These are phyloP conservation scores for Podospora fimiseda DNA, from an alignment of 495 filamentous ascomycete genomes.

Conservation along the genomic window DNA sequence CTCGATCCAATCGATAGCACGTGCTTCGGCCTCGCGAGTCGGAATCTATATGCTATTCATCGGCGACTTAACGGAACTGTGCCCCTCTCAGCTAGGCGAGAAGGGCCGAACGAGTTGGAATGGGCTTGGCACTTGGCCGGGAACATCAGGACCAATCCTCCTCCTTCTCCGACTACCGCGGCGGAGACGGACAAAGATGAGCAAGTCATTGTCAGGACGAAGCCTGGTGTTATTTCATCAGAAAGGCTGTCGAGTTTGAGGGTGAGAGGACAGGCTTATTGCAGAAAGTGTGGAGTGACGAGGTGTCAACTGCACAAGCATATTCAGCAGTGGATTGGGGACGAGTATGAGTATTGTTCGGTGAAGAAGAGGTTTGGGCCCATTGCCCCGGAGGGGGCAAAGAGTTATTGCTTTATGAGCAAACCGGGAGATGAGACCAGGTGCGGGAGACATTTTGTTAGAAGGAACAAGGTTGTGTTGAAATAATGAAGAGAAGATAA, in stretches of 20 bases:
- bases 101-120: constrained; percentile 50
- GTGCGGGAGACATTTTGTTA: constrained; percentile 42
- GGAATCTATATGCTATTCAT: constrained; percentile 47
- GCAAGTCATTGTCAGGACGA: no score
- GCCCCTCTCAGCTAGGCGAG: constrained; percentile 40
- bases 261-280: constrained; percentile 41
- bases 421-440: constrained; percentile 41
- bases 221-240: no score
- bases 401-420: constrained; percentile 41
- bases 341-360: constrained; percentile 42
- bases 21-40: constrained; percentile 47
- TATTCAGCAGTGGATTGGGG: constrained; percentile 46
- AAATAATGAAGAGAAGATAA: constrained; percentile 9
- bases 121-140: constrained; percentile 48
- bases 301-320: constrained; percentile 50
- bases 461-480: constrained; percentile 21
- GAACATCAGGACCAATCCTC: constrained; percentile 20
- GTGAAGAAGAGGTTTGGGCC: constrained; percentile 46
- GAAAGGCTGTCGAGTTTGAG: constrained; percentile 34
- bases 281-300: constrained; percentile 46
- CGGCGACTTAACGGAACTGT: constrained; percentile 43
- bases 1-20: constrained; percentile 51
- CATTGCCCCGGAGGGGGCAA: constrained; percentile 29
- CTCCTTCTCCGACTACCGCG: no score
- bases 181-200: no score